Base-by-base conservation (phyloP, 1,284 basidiomycete species). In the Chalciporus sp. region DNA sequence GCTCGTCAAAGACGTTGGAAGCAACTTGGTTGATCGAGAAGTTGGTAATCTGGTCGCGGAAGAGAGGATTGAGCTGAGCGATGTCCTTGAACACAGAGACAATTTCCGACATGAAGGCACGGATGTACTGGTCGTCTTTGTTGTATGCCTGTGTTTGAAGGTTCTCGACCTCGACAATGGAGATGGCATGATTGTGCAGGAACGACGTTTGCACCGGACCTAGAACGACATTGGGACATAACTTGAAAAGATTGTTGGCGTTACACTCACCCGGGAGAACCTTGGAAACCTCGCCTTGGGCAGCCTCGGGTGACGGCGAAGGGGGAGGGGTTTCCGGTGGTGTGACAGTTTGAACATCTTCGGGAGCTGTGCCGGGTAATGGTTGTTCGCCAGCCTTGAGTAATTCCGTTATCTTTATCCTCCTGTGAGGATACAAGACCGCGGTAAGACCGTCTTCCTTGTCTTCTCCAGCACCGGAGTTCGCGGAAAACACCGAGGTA, bases 61-160 rank as follows among this genome's bases (percentile, higher is more conserved):
- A 98, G 58, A 98, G 85, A 1, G 95, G 95, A 74, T 97, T 98
- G 50, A 98, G 82, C 70, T 96, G 93, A 0, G 96, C 95, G 59
- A 99, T 98, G 71, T 98, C 95, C 79, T 98, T 99, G 84, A 99
- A 98, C 31, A 98, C 94, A 45, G 91, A 91, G 59, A 99, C 93
- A 58, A 99, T 92, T 75, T 98, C 96, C 50, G 90, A 89, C 87
- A 95, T 96, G 76, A 98, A 91, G 3, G 96, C 96, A 31, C 94
- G 90, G 58, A 96, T 90, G 70, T 97, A 90, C 70, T 96, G 94
- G 67, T 94, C 88, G 70, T 96, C 92, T 73, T 95, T 94, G 77
- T 92, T 88, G 78, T 91, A 96, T 0, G 94, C 86, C 58, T 90
- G 84, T 10, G 87, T 90, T 39, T 72, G 73, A 56, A 95, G 81